Evolutionary conservation across 768 basidiomycete species (phyloP).

Genomic region (Podaxis sp.): DNA sequence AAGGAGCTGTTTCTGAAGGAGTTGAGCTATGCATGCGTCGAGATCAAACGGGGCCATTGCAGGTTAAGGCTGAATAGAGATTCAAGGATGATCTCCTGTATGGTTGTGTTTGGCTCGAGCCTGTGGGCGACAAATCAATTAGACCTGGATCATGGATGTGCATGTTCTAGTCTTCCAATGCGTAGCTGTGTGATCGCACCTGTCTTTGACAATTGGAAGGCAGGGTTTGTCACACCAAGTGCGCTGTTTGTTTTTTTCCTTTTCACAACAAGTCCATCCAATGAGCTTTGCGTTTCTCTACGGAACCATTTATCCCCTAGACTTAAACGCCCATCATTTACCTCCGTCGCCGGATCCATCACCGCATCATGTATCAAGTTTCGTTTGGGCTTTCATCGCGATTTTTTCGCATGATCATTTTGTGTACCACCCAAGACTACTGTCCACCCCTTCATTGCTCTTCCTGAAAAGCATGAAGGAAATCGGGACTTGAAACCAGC

Average conservation of each 20-base stretch:
- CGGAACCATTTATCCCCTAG: not conserved
- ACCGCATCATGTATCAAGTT: conserved; percentile 20
- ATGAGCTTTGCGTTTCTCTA: not conserved
- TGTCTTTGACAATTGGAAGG: too few relatives aligned
- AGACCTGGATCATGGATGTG: not conserved
- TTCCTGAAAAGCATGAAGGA: not conserved
- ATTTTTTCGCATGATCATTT: conserved; percentile 27
- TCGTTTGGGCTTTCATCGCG: conserved; percentile 30
- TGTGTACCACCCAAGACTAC: not conserved
- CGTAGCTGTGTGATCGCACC: not conserved
- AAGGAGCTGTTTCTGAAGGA: conserved; percentile 88
- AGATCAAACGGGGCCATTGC: conserved; percentile 82
- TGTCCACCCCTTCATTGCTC: not conserved
- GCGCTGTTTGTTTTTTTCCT: too few relatives aligned
- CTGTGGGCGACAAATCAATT: not conserved
- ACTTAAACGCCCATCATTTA: not conserved
- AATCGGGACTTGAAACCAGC: too few relatives aligned
- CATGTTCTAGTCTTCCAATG: not conserved
- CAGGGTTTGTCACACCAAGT: too few relatives aligned
- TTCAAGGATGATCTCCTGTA: conserved; percentile 25
- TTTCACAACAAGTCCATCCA: not conserved
- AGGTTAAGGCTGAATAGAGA: conserved; percentile 13
- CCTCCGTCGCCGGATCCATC: conserved; percentile 6
- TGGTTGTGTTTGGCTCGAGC: conserved; percentile 15
- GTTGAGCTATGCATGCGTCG: conserved; percentile 91